phyloP scores from a whole-genome alignment of 805 yeast genomes.

The Lipomyces yamanashiensis region DNA sequence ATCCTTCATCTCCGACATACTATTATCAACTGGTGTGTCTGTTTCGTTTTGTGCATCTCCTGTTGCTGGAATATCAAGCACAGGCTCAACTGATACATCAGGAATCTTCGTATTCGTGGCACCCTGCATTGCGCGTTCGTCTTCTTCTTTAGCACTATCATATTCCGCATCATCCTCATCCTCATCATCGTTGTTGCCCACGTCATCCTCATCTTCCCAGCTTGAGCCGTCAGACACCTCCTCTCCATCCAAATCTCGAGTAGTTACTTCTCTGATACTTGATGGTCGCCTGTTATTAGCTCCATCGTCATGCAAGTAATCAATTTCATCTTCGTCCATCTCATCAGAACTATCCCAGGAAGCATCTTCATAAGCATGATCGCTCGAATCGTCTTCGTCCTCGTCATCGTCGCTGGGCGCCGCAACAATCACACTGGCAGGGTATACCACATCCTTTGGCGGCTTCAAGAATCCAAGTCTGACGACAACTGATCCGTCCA shows the following conservation, averaged over 20 bases:
- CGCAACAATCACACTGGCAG: constrained; percentile 26
- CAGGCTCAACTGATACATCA: neutral
- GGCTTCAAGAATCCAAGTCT: constrained; percentile 28
- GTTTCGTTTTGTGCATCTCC: neutral
- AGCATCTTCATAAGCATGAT: constrained; percentile 12
- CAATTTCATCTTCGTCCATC: constrained; percentile 11
- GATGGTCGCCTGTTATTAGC: constrained; percentile 6
- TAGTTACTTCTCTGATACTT: constrained; percentile 1
- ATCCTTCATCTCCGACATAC: neutral
- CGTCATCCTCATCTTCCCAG: constrained; percentile 29
- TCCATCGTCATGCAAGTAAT: constrained; percentile 1
- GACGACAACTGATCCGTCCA: constrained; percentile 31
- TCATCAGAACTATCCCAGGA: constrained; percentile 12
- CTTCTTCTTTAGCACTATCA: neutral
- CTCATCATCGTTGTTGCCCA: neutral
- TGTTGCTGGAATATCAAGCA: neutral
- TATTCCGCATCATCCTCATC: neutral
- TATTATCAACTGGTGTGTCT: neutral
- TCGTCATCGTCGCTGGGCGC: constrained; percentile 34
- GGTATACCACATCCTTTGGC: constrained; percentile 20
- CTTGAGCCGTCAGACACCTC: constrained; percentile 22
- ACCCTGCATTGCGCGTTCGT: neutral
- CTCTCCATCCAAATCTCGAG: constrained; percentile 12
- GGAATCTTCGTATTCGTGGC: neutral
- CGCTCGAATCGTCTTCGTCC: constrained; percentile 25